Evolutionary conservation across 805 yeast genomes (phyloP), one percentile per base, ranked within the genome.

Genomic region (Zygotorulaspora danielsina): DNA sequence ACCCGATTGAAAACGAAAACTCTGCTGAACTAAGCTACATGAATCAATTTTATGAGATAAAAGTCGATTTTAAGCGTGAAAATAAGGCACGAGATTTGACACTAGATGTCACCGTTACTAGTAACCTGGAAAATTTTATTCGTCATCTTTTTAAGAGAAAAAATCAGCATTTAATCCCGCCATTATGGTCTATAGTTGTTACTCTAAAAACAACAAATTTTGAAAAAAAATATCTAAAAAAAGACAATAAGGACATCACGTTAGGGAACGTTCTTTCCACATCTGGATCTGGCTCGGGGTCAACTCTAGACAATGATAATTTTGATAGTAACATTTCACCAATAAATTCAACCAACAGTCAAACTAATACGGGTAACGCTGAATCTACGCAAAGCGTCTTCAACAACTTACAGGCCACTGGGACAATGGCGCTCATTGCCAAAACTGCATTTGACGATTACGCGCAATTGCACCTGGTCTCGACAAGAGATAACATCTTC

Each of bases 121-220:
- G 51, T 10, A 61, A 61, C 34, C 22, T 61, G 30, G 62, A 61
- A 42, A 61, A 54, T 30, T 61, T 59, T 29, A 57, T 61, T 31
- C 47, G 51, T 30, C 55, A 51, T 29, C 41, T 61, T 20, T 61
- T 59, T 31, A 54, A 49, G 20, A 48, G 55, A 41, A 55, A 50
- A 27, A 57, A 50, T 31, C 54, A 50, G 27, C 54, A 49, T 34
- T 29, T 51, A 19, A 48, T 59, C 17, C 78, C 78, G 45, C 80
- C 80, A 2, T 42, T 76, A 3, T 76, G 81, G 81, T 62, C 76
- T 0, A 65, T 75, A 32, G 54, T 76, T 1, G 70, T 73, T 18
- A 76, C 79, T 1, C 59, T 73, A 8, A 70, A 69, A 48, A 70
- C 78, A 1, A 73, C 76, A 70, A 65, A 46, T 53, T 64, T 22